Evolutionary conservation across 2,329 filamentous ascomycete genomes (phyloP).

Genomic region (Monosporascus sp.): DNA sequence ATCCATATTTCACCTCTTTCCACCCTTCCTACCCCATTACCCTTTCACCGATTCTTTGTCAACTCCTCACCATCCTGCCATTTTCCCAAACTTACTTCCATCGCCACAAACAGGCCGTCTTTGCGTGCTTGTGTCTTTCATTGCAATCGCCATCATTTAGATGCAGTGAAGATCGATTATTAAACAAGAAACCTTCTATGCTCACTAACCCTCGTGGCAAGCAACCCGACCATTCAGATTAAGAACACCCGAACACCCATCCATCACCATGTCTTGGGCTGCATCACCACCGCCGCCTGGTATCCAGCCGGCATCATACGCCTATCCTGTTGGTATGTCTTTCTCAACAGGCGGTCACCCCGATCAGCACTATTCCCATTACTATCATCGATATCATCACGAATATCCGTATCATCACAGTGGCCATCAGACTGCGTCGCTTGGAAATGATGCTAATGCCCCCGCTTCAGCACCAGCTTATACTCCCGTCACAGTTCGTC

Average conservation of each 20-base stretch:
- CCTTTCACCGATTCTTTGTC: neutral
- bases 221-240: neutral
- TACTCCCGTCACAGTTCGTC: conserved; percentile 37
- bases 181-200: neutral
- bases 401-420: neutral
- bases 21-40: neutral
- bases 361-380: conserved; percentile 10
- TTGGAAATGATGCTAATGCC: conserved; percentile 20
- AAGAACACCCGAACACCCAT: conserved; percentile 1
- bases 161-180: neutral
- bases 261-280: conserved; percentile 23
- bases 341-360: neutral
- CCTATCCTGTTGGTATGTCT: conserved; percentile 13
- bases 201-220: neutral
- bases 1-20: neutral
- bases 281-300: conserved; percentile 19
- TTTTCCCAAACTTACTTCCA: neutral
- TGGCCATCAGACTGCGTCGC: conserved; percentile 5
- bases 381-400: neutral
- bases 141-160: neutral
- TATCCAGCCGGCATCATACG: conserved; percentile 20
- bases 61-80: neutral
- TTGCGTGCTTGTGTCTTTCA: neutral
- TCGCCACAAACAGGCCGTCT: neutral
- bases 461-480: conserved; percentile 33